Conservation (phyloP, 306 rosid species). For the Fragaria vesca region DNA sequence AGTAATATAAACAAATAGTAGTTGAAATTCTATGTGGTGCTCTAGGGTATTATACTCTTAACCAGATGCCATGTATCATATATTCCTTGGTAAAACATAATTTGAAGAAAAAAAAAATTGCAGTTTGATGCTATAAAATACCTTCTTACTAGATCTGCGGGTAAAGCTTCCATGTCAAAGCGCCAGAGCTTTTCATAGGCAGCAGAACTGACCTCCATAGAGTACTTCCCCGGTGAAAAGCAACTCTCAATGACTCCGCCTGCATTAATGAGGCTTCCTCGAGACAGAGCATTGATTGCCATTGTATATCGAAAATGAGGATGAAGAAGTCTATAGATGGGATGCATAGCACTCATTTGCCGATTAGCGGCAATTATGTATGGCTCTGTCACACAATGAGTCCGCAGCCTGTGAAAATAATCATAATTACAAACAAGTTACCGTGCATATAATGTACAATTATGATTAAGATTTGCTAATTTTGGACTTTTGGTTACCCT, state of each 20-base stretch:
- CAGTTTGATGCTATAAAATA: neutral
- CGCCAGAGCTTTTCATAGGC: conserved; percentile 38
- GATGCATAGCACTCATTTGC: conserved; percentile 40
- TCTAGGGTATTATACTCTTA: neutral
- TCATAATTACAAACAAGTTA: neutral
- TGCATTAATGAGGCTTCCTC: conserved; percentile 35
- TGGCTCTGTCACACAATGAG: conserved; percentile 35
- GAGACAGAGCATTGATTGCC: conserved; percentile 40
- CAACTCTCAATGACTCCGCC: conserved; percentile 33
- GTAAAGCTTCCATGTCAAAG: conserved; percentile 38
- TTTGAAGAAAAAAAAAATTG: no score
- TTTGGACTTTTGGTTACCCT: neutral
- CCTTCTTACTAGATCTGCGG: conserved; percentile 43
- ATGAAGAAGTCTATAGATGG: conserved; percentile 32
- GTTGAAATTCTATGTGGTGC: neutral
- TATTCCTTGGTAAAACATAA: no score
- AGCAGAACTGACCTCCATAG: conserved; percentile 29
- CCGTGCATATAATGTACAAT: no score
- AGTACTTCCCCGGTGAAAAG: conserved; percentile 33
- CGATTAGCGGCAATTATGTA: conserved; percentile 35
- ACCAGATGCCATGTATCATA: no score
- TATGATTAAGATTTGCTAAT: no score
- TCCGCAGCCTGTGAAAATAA: conserved; percentile 26
- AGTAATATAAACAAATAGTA: neutral
- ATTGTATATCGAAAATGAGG: conserved; percentile 48